Base-by-base conservation (phyloP, 2,329 filamentous ascomycete genomes). In the Arachnopeziza araneosa region DNA sequence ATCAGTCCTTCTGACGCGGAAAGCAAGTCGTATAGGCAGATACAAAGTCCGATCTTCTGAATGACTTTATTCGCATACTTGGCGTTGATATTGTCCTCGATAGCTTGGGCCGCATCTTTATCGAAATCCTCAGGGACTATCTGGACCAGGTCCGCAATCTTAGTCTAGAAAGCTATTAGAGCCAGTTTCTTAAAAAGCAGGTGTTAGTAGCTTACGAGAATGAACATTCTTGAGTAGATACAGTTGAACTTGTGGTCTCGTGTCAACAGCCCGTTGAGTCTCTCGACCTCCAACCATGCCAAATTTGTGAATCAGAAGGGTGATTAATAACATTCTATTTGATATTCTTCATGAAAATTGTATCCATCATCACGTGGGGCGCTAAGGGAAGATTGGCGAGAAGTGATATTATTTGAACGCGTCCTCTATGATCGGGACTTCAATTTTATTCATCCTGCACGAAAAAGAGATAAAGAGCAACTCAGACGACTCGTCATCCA, bases 21-120 rank as follows among this genome's bases (percentile, higher is more conserved):
- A 6, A 96, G 78, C 14, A 99, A 79, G 72, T 98, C 95, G 77
- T 95, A 97, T 69, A 99, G 85, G 72, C 90, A 93, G 67, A 99
- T 88, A 71, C 92, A 97, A 3, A 99, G 86, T 12, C 95, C 95
- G 61, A 98, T 87, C 71, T 95, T 95, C 73, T 96, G 93, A 63
- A 99, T 91, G 56, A 91, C 88, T 76, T 93, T 95, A 77, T 99
- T 97, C 61, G 93, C 87, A 75, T 97, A 99, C 77, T 99, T 99
- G 64, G 87, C 83, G 74, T 99, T 98, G 77, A 99, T 95, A 70
- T 95, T 95, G 77, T 99, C 93, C 76, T 97, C 92, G 64, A 99
- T 91, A 1, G 92, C 91, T 64, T 92, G 83, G 32, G 85, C 83
- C 71, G 90, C 96, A 62, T 85, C 81, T 75, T 95, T 95, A 63